Evolutionary conservation across 208 protist genomes (phyloP).

Genomic region (Angomonas deanei): DNA sequence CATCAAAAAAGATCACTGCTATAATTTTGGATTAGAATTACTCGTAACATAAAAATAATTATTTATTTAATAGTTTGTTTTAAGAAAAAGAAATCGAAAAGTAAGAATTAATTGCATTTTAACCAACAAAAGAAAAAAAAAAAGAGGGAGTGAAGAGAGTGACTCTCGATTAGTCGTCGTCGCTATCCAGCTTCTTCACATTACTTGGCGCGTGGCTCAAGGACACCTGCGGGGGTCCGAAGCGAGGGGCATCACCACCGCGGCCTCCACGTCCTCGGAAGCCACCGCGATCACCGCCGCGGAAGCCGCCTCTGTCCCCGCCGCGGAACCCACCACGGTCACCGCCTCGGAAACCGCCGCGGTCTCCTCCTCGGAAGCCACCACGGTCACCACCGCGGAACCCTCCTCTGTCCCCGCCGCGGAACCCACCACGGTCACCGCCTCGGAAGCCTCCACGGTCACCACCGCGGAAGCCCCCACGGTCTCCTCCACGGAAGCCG

Average conservation of each 20-base stretch:
- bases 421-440: constrained; percentile 28
- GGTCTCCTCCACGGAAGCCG: constrained; percentile 21
- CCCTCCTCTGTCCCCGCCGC: too few species aligned
- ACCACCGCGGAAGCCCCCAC: constrained; percentile 26
- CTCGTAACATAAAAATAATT: constrained; percentile 4
- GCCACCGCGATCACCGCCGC: too few species aligned
- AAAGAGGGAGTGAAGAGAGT: too few species aligned
- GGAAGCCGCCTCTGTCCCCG: constrained; percentile 32
- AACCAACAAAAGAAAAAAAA: too few species aligned
- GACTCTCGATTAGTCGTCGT: constrained; percentile 43
- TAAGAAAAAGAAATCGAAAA: constrained; percentile 13
- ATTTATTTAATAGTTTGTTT: too few species aligned
- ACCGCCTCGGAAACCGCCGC: constrained; percentile 18
- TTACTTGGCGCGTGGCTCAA: constrained; percentile 41
- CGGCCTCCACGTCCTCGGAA: constrained; percentile 31
- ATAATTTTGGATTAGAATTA: too few species aligned
- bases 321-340: constrained; percentile 52
- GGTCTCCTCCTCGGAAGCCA: constrained; percentile 22
- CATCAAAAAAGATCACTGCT: background rate
- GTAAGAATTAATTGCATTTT: background rate
- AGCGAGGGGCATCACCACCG: constrained; percentile 53
- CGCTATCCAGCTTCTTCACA: constrained; percentile 71
- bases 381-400: constrained; percentile 26
- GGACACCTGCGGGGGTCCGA: constrained; percentile 43
- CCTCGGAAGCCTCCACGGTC: constrained; percentile 37